phyloP scores from a whole-genome alignment of 352 stramenopile genomes.

The Pythium vanterpoolii region DNA sequence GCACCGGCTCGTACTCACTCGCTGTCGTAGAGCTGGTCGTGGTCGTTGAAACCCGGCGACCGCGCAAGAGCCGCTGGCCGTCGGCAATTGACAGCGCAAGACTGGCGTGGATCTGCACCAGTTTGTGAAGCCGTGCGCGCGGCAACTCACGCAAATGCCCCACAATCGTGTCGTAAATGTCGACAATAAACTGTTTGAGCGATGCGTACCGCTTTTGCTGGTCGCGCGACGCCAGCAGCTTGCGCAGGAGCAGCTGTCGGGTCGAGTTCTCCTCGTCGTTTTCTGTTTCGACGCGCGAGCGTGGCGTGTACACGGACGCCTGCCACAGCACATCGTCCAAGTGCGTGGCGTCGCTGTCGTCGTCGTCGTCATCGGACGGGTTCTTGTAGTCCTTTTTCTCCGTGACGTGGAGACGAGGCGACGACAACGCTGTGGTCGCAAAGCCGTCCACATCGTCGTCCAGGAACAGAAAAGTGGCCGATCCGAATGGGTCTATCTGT shows the following conservation, averaged over 20 bases:
- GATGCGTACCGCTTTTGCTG: conserved; percentile 41
- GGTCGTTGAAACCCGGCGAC: background rate
- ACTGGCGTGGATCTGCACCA: conserved; percentile 34
- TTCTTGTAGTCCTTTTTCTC: background rate
- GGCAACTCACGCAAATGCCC: conserved; percentile 42
- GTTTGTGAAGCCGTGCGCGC: conserved; percentile 12
- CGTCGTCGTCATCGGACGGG: background rate
- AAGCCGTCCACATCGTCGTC: conserved; percentile 2
- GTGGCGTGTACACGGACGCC: conserved; percentile 8
- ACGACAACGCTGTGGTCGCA: background rate
- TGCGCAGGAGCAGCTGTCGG: conserved; percentile 19
- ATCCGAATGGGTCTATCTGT: background rate
- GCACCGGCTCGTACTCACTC: conserved; percentile 12
- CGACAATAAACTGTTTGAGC: conserved; percentile 68
- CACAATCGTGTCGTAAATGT: conserved; percentile 67
- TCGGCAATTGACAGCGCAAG: conserved; percentile 50
- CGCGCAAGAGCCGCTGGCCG: conserved; percentile 23
- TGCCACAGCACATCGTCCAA: conserved; percentile 30
- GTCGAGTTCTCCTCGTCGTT: conserved; percentile 24
- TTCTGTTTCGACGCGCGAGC: conserved; percentile 29
- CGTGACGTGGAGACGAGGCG: background rate
- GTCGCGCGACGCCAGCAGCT: conserved; percentile 38
- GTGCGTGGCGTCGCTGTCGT: conserved; percentile 15
- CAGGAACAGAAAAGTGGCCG: conserved; percentile 8
- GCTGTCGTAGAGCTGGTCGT: conserved; percentile 13